These are phyloP conservation scores for Neofusicoccum kwambonambiense DNA, from an alignment of 2,329 filamentous ascomycete genomes.

Conservation along the genomic window DNA sequence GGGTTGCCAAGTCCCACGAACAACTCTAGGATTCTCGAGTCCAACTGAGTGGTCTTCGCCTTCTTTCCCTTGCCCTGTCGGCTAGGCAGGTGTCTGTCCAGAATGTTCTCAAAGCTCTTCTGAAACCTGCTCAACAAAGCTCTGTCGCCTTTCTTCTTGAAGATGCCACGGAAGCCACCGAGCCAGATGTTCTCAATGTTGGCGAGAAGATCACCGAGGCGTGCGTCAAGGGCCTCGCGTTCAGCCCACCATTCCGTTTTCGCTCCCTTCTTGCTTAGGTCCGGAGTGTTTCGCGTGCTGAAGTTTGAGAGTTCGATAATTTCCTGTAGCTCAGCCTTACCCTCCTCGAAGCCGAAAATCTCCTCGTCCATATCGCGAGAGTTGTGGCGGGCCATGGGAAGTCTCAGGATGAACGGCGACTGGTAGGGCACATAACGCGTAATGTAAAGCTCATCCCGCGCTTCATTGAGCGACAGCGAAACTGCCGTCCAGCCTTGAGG, in stretches of 20 bases:
- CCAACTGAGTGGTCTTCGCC: slow-evolving; percentile 52
- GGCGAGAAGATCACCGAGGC: slow-evolving; percentile 73
- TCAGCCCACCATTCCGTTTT: slow-evolving; percentile 88
- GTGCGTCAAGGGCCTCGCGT: slow-evolving; percentile 73
- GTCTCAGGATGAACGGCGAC: slow-evolving; percentile 78
- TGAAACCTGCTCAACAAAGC: slow-evolving; percentile 73
- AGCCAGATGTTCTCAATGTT: slow-evolving; percentile 94
- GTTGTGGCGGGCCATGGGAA: slow-evolving; percentile 80
- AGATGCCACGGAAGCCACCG: slow-evolving; percentile 91
- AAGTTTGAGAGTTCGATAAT: slow-evolving; percentile 81
- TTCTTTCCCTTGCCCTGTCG: slow-evolving; percentile 61
- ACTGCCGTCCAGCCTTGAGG: slow-evolving; percentile 81
- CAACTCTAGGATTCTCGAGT: slow-evolving; percentile 73
- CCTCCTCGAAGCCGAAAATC: slow-evolving; percentile 79
- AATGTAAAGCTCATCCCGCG: slow-evolving; percentile 79
- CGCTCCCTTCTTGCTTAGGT: slow-evolving; percentile 71
- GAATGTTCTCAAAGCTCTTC: slow-evolving; percentile 71
- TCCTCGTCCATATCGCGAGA: slow-evolving; percentile 78
- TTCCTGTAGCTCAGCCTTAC: slow-evolving; percentile 74
- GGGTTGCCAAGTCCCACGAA: slow-evolving; percentile 84
- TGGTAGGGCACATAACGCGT: slow-evolving; percentile 77
- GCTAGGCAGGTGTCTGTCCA: slow-evolving; percentile 84
- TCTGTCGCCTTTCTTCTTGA: slow-evolving; percentile 66
- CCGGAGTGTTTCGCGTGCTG: slow-evolving; percentile 72
- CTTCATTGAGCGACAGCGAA: slow-evolving; percentile 80